phyloP scores from a whole-genome alignment of 108 stramenopile species.

The Cyclotella baltica region DNA sequence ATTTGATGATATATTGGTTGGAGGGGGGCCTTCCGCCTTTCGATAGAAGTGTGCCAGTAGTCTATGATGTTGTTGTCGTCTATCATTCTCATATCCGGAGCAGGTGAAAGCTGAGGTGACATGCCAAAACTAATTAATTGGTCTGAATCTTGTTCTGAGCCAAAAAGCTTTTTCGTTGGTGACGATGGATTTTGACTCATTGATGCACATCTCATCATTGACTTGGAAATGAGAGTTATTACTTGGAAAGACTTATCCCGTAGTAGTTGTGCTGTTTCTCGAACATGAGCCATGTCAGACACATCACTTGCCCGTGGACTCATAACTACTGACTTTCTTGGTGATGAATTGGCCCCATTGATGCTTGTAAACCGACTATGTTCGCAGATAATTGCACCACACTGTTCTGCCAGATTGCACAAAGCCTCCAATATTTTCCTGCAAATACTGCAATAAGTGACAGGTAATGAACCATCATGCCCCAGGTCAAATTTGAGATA shows the following conservation, averaged over 20 bases:
- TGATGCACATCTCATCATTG: conserved; percentile 58
- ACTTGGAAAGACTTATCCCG: conserved; percentile 76
- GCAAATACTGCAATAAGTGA: conserved; percentile 69
- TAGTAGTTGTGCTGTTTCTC: conserved; percentile 73
- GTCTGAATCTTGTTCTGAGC: conserved; percentile 9
- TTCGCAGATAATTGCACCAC: conserved; percentile 71
- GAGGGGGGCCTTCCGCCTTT: conserved; percentile 47
- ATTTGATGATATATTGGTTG: conserved; percentile 30
- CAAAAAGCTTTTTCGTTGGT: conserved; percentile 9
- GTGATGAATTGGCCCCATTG: conserved; percentile 26
- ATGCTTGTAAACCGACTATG: conserved; percentile 64
- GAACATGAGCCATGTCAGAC: conserved; percentile 47
- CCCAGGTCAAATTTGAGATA: conserved; percentile 84
- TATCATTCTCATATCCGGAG: conserved; percentile 4
- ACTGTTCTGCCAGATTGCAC: conserved; percentile 80
- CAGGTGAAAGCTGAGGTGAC: conserved; percentile 38
- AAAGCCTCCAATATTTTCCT: conserved; percentile 71
- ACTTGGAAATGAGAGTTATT: conserved; percentile 65
- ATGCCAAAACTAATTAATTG: conserved; percentile 26
- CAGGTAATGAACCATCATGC: conserved; percentile 55
- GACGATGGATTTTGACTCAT: conserved; percentile 26
- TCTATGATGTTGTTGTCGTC: conserved; percentile 59
- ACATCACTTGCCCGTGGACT: conserved; percentile 23
- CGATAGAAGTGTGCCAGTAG: conserved; percentile 69
- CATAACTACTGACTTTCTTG: conserved; percentile 29